phyloP scores from a whole-genome alignment of 768 basidiomycete genomes.

The Coprinopsis cinerea region DNA sequence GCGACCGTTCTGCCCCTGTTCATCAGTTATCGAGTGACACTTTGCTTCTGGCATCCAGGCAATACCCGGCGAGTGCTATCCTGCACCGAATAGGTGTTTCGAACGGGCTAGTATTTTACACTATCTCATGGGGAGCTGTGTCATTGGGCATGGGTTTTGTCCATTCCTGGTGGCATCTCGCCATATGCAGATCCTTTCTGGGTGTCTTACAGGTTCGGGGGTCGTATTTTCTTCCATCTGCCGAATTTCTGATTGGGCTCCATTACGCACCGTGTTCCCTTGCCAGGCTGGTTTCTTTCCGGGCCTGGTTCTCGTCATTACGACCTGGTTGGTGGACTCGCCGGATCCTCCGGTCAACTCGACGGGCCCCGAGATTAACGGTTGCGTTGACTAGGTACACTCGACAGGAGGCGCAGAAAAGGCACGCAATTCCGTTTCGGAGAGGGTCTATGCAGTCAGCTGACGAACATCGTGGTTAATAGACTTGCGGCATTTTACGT shows the following conservation, averaged over 20 bases:
- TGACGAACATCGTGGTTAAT: conserved; percentile 3
- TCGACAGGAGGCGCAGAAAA: conserved; percentile 45
- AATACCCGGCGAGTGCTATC: conserved; percentile 39
- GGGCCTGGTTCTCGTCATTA: conserved; percentile 42
- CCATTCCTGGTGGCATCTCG: conserved; percentile 33
- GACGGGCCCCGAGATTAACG: no score
- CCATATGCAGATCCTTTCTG: conserved; percentile 34
- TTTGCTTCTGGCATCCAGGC: conserved; percentile 21
- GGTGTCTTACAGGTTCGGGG: conserved; percentile 36
- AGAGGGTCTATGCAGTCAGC: not conserved
- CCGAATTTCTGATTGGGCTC: no score
- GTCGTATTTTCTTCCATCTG: no score
- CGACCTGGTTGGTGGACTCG: conserved; percentile 33
- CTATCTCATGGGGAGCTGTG: conserved; percentile 38
- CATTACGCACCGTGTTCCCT: not conserved
- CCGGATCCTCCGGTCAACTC: not conserved
- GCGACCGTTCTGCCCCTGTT: conserved; percentile 16
- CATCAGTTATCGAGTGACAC: conserved; percentile 2
- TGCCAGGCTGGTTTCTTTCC: conserved; percentile 47
- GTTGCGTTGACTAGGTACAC: no score
- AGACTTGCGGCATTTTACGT: conserved; percentile 47
- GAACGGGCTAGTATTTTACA: conserved; percentile 36
- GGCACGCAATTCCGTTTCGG: conserved; percentile 27
- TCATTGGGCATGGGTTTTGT: conserved; percentile 45
- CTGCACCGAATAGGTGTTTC: conserved; percentile 38